phyloP scores from a whole-genome alignment of 2,329 filamentous ascomycete genomes.

The Mollisiaceae sp. region DNA sequence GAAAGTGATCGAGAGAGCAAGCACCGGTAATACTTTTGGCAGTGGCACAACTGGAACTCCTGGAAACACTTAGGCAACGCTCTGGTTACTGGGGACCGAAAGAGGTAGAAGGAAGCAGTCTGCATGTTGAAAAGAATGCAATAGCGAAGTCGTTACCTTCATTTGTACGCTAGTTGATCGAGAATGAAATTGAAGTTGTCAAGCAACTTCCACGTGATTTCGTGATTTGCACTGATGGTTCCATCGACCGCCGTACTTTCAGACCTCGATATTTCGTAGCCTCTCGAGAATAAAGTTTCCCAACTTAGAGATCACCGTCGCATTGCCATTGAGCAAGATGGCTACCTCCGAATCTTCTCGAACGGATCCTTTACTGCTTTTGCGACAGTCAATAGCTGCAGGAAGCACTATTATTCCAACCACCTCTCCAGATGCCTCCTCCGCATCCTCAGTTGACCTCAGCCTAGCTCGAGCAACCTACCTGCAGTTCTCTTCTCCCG shows the following conservation, averaged over 20 bases:
- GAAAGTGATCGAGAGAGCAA: conserved; percentile 43
- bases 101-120: not conserved
- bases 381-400: conserved; percentile 81
- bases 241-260: conserved; percentile 17
- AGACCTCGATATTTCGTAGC: conserved; percentile 7
- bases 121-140: not conserved
- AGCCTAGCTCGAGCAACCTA: conserved; percentile 78
- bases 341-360: conserved; percentile 56
- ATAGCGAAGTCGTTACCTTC: not conserved
- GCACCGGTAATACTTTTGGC: conserved; percentile 3
- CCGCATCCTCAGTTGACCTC: conserved; percentile 59
- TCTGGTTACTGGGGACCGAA: not conserved
- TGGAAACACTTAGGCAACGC: not conserved
- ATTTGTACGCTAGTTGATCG: not conserved
- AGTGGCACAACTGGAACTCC: not conserved
- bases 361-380: conserved; percentile 79
- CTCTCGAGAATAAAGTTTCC: conserved; percentile 4
- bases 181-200: not conserved
- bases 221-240: not conserved
- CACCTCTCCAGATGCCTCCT: conserved; percentile 68
- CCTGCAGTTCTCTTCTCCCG: conserved; percentile 71
- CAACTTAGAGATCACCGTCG: conserved; percentile 13
- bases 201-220: not conserved
- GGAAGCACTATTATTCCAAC: conserved; percentile 74
- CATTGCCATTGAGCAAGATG: conserved; percentile 50